A percentile compares a stretch with the other conserved stretches of the same genome.
phyloP scores from a whole-genome alignment of 2,329 filamentous ascomycete genomes.

The Fusarium avenaceum region DNA sequence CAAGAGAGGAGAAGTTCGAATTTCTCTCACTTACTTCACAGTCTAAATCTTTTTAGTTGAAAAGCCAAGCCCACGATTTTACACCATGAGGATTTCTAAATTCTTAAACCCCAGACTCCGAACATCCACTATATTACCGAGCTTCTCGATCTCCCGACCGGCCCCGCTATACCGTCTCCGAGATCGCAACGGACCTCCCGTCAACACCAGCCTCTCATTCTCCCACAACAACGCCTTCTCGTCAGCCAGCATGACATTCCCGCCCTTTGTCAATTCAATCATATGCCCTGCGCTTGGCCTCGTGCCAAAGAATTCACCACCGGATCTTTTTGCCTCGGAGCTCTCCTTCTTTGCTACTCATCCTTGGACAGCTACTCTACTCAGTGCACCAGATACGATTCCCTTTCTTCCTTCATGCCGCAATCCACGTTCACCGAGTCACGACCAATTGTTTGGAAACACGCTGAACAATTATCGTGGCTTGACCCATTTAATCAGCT shows the following conservation, averaged over 20 bases:
- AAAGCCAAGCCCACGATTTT: background rate
- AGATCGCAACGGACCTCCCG: conserved; percentile 8
- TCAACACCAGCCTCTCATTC: conserved; percentile 16
- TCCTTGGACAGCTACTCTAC: conserved; percentile 54
- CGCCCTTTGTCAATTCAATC: conserved; percentile 45
- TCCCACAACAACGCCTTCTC: conserved; percentile 32
- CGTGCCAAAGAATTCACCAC: conserved; percentile 46
- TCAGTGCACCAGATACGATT: conserved; percentile 48
- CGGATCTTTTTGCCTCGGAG: conserved; percentile 47
- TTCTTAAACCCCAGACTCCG: conserved; percentile 22
- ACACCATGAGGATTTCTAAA: conserved; percentile 33
- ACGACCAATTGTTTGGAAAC: conserved; percentile 55
- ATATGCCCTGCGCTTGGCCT: conserved; percentile 52
- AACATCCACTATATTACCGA: conserved; percentile 29
- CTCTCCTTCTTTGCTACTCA: conserved; percentile 53
- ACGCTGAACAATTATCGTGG: conserved; percentile 50
- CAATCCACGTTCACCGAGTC: conserved; percentile 47
- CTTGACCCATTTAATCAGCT: conserved; percentile 53
- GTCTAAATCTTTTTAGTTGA: background rate
- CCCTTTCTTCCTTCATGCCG: conserved; percentile 53
- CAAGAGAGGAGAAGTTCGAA: background rate
- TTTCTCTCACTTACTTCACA: background rate
- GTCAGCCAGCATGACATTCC: conserved; percentile 37
- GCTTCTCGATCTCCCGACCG: conserved; percentile 20
- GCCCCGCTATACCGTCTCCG: conserved; percentile 28